Percentiles rank a stretch among this genome's conserved stretches.
Conservation (phyloP, 83 land plant species). For the Diphasiastrum complanatum region DNA sequence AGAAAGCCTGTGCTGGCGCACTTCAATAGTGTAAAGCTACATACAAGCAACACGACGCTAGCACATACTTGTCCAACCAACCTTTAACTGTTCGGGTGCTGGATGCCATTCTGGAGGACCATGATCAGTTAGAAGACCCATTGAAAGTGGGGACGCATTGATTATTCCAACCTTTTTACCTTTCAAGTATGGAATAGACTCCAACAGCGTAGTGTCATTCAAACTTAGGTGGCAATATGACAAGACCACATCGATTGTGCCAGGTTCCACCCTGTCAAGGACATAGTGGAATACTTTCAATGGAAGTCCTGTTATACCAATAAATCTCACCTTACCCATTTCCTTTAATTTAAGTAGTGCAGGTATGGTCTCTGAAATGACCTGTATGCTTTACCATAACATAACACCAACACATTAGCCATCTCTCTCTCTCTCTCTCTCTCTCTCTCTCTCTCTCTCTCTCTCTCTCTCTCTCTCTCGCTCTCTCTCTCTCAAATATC, state of each 20-base stretch:
- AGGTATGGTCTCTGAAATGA: constrained; percentile 86
- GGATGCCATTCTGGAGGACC: constrained; percentile 99
- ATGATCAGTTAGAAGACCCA: constrained; percentile 86
- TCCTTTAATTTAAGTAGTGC: constrained; percentile 80
- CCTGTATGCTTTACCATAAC: constrained; percentile 29
- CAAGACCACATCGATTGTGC: constrained; percentile 81
- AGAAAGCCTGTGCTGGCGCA: too few relatives aligned
- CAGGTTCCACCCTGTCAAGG: constrained; percentile 77
- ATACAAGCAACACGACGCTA: not conserved
- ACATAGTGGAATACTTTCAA: constrained; percentile 68
- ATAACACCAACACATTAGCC: not conserved
- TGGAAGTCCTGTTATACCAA: constrained; percentile 92
- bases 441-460: not conserved
- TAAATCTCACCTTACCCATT: constrained; percentile 70
- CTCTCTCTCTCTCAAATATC: too few relatives aligned
- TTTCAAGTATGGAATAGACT: constrained; percentile 77
- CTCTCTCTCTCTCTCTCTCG: not conserved
- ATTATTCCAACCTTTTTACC: constrained; percentile 90
- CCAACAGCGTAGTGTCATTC: constrained; percentile 77
- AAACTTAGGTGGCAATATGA: constrained; percentile 90
- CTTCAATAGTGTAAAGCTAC: not conserved
- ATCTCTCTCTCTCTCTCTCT: not conserved
- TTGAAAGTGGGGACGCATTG: constrained; percentile 88
- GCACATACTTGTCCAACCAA: constrained; percentile 5
- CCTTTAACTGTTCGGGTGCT: constrained; percentile 83